These are phyloP conservation scores for Cytospora piceicola DNA, from an alignment of 2,329 filamentous ascomycete genomes.

Conservation along the genomic window DNA sequence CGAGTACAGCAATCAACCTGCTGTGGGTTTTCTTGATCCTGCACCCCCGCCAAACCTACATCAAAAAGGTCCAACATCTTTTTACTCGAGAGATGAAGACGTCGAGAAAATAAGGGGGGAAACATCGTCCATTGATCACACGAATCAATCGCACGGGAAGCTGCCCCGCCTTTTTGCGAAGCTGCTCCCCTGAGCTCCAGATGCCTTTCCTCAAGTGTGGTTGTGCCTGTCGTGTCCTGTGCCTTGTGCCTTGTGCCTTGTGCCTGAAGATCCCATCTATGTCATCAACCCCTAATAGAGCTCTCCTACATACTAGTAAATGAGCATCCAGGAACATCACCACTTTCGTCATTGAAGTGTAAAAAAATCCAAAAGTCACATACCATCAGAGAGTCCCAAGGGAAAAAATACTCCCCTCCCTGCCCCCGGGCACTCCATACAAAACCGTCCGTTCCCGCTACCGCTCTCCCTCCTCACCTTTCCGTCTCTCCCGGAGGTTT, in stretches of 20 bases:
- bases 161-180: not conserved
- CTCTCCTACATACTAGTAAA: not conserved
- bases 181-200: not conserved
- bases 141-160: not conserved
- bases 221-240: not conserved
- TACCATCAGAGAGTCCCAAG: not conserved
- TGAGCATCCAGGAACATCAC: not conserved
- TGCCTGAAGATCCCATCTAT: conserved; percentile 17
- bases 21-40: not conserved
- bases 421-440: too few relatives aligned
- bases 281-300: not conserved
- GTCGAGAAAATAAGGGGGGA: not conserved
- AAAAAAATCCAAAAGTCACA: conserved; percentile 5
- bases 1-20: not conserved
- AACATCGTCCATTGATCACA: not conserved
- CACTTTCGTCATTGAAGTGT: conserved; percentile 24
- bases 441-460: not conserved
- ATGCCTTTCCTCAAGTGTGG: not conserved
- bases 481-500: too few relatives aligned
- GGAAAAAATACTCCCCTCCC: too few relatives aligned
- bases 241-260: not conserved
- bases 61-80: too few relatives aligned
- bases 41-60: too few relatives aligned
- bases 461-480: too few relatives aligned
- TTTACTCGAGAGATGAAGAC: not conserved